These are phyloP conservation scores for Aspergillus proliferans DNA, from an alignment of 2,329 filamentous ascomycete genomes.

Conservation along the genomic window DNA sequence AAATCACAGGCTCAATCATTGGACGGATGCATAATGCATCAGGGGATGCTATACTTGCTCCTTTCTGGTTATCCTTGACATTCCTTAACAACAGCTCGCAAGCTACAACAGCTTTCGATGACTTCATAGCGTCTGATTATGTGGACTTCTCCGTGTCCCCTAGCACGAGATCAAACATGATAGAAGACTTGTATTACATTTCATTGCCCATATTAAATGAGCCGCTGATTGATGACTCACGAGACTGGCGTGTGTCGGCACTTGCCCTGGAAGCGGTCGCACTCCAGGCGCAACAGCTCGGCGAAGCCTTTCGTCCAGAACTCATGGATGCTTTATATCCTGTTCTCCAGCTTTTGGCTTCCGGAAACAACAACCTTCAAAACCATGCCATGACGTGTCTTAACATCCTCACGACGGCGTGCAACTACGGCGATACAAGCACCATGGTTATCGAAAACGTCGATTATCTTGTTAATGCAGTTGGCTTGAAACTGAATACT, in stretches of 20 bases:
- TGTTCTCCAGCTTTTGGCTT: conserved; percentile 80
- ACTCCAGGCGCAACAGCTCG: conserved; percentile 63
- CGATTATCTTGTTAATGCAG: conserved; percentile 92
- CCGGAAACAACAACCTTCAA: conserved; percentile 60
- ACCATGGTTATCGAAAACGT: conserved; percentile 83
- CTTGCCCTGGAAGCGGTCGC: conserved; percentile 76
- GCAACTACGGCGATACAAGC: conserved; percentile 67
- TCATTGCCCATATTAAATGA: conserved; percentile 37
- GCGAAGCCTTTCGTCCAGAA: conserved; percentile 68
- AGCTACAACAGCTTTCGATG: conserved; percentile 53
- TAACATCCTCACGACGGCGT: conserved; percentile 70
- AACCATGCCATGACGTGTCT: conserved; percentile 77
- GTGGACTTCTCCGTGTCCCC: conserved; percentile 22
- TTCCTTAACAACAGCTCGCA: conserved; percentile 56
- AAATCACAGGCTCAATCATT: conserved; percentile 60
- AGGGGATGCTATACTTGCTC: conserved; percentile 57
- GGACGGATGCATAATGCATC: conserved; percentile 55
- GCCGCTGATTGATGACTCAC: conserved; percentile 28
- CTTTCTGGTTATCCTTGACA: conserved; percentile 74
- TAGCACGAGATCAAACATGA: conserved; percentile 27
- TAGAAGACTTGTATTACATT: conserved; percentile 41
- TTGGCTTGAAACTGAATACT: conserved; percentile 81
- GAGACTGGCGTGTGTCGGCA: conserved; percentile 68
- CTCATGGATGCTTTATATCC: conserved; percentile 89
- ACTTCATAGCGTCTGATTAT: conserved; percentile 56